Evolutionary conservation across 1,139 yeast genomes (phyloP).

Genomic region (Yamadazyma spencermartinsiae): DNA sequence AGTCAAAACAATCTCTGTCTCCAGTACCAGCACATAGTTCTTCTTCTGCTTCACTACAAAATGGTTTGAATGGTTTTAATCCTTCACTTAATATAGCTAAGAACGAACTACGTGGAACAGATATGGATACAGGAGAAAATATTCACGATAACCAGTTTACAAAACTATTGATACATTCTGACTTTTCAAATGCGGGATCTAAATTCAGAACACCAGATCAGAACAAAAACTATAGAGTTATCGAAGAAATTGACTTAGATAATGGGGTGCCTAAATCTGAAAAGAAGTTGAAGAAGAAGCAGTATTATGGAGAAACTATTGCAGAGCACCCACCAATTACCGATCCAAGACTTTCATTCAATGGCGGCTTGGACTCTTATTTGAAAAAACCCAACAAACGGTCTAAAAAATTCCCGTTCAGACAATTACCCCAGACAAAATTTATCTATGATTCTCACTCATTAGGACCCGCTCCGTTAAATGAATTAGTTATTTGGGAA

Average conservation of each 20-base stretch:
- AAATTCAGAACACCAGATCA: slow-evolving; percentile 15
- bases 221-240: slow-evolving; percentile 40
- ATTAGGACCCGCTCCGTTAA: slow-evolving; percentile 72
- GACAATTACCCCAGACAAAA: slow-evolving; percentile 53
- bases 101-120: slow-evolving; percentile 26
- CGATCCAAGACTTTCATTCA: slow-evolving; percentile 38
- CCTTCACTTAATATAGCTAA: neutral
- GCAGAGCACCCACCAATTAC: slow-evolving; percentile 31
- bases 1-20: too few relatives aligned
- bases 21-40: neutral
- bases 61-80: neutral
- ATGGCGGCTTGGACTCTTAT: slow-evolving; percentile 27
- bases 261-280: slow-evolving; percentile 29
- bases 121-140: slow-evolving; percentile 34
- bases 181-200: slow-evolving; percentile 13
- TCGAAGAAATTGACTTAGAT: slow-evolving; percentile 60
- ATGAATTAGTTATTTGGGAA: slow-evolving; percentile 71
- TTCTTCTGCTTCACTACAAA: too few relatives aligned
- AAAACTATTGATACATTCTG: slow-evolving; percentile 33
- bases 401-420: slow-evolving; percentile 46
- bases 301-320: slow-evolving; percentile 33
- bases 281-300: slow-evolving; percentile 36
- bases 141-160: slow-evolving; percentile 31
- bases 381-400: slow-evolving; percentile 43
- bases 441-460: slow-evolving; percentile 68